Evolutionary conservation across 148 eudicot genomes (phyloP).

Genomic region (Rhododendron mucronatum): DNA sequence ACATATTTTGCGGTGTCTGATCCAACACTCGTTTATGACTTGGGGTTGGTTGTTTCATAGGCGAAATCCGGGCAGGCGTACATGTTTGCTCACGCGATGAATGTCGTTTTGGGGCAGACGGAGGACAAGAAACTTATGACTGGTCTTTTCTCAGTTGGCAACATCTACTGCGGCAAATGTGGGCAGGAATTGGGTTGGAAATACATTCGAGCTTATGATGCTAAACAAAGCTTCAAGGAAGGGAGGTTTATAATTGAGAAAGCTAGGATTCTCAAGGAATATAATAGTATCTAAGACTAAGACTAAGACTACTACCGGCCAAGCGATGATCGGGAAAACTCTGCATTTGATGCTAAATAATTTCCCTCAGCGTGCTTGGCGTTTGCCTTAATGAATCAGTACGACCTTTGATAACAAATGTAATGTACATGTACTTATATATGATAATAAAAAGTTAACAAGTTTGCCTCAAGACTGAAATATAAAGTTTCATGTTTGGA

Average conservation of each 20-base stretch:
- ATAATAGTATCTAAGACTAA: slow-evolving; percentile 7
- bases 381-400: not conserved
- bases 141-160: slow-evolving; percentile 25
- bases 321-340: not conserved
- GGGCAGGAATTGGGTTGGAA: slow-evolving; percentile 55
- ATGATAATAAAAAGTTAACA: not conserved
- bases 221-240: slow-evolving; percentile 30
- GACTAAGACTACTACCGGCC: not conserved
- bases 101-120: slow-evolving; percentile 34
- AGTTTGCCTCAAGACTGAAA: not conserved
- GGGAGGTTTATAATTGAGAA: slow-evolving; percentile 42
- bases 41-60: slow-evolving; percentile 3
- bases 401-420: not conserved
- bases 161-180: slow-evolving; percentile 40
- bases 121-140: slow-evolving; percentile 32
- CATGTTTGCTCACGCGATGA: slow-evolving; percentile 42
- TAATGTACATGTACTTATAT: not conserved
- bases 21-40: not conserved
- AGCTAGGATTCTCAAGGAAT: slow-evolving; percentile 39
- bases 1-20: no score
- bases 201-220: slow-evolving; percentile 35
- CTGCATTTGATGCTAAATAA: not conserved
- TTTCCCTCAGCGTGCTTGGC: not conserved
- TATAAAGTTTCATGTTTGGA: not conserved
- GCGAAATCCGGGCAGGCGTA: slow-evolving; percentile 41